Base-by-base conservation (phyloP, 73 alveolate genomes). In the Loxodes magnus region DNA sequence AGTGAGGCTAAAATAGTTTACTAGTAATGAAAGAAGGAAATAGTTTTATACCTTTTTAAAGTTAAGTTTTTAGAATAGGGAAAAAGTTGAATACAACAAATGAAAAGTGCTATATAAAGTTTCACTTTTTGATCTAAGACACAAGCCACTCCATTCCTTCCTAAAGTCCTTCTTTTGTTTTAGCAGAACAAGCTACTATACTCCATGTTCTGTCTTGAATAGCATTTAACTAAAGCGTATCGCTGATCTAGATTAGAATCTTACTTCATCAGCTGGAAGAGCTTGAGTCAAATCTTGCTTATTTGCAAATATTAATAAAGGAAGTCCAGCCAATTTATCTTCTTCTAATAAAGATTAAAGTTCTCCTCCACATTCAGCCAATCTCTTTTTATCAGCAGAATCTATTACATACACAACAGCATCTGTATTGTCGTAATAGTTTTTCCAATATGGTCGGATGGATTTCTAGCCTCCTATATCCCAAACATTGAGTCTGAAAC, bases 401-500 rank as follows among this genome's bases (percentile, higher is more conserved):
- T 94, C 99, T 37, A 94, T 89, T 33, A 94, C 98, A 68, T 70
- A 93, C 30, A 89, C 96, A 35, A 91, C 54, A 24, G 94, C 96
- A 64, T 93, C 97, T 14, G 95, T 87, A 59, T 88, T 70, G 70
- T 93, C 97, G 61, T 74, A 93, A 79, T 90, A 93, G 79, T 93
- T 84, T 66, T 90, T 84, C 99, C 99, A 93, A 62, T 82, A 90
- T 59, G 84, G 87, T 37, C 99, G 76, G 16, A 93, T 81, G 19
- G 97, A 88, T 67, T 91, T 88, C 78, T 93, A 89, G 23, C 98
- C 98, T 44, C 98, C 99, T 36, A 90, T 88, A 62, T 90, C 99
- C 98, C 98, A 90, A 35, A 91, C 98, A 57, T 84, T 94, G 65
- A 94, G 67, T 67, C 92, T 94, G 84, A 92, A 91, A 29, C 99